Evolutionary conservation across 495 filamentous ascomycete species (phyloP), one percentile per base, ranked within the genome.

Genomic region (Copromyces sp.): DNA sequence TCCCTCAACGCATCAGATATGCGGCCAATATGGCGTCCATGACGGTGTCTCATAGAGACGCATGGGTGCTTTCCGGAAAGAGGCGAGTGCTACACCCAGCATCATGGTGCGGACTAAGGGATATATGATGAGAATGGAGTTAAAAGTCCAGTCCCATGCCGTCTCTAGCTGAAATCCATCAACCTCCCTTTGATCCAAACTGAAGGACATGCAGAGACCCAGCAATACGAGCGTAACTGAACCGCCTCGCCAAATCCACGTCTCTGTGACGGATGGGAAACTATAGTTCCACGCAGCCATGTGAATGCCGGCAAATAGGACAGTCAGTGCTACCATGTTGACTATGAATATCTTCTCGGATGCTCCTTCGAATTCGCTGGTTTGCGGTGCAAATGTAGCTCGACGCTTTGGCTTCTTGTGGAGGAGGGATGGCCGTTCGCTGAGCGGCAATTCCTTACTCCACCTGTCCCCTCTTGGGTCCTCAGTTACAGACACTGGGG

Each of bases 51-150:
- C 47, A 8, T 61, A 32, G 1, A 61, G 5, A 7, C 24, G 0
- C 1, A 24, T 9, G 4, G 47, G 47, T 61, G 1, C 47, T 20
- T 61, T 32, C 4, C 47, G 47, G 12, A 61, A 61, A 16, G 47
- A 29, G 11, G 0, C 0, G 0, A 61, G 47, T 0, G 47, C 47
- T 32, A 61, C 2, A 29, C 0, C 24, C 20, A 61, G 12, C 47
- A 61, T 61, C 2, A 16, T 61, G 24, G 0, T 0, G 24, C 47
- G 47, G 11, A 8, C 24, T 61, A 32, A 29, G 12, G 24, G 5
- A 1, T 61, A 59, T 59, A 47, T 2, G 4, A 16, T 1, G 4
- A 9, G 0, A 42, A 0, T 42, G 40, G 9, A 11, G 12, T 16
- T 14, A 12, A 2, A 0, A 0, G 16, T 42, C 40, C 40, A 39